These are phyloP conservation scores for Trypanosoma cruzi DNA, from an alignment of 208 protist genomes.

Conservation along the genomic window DNA sequence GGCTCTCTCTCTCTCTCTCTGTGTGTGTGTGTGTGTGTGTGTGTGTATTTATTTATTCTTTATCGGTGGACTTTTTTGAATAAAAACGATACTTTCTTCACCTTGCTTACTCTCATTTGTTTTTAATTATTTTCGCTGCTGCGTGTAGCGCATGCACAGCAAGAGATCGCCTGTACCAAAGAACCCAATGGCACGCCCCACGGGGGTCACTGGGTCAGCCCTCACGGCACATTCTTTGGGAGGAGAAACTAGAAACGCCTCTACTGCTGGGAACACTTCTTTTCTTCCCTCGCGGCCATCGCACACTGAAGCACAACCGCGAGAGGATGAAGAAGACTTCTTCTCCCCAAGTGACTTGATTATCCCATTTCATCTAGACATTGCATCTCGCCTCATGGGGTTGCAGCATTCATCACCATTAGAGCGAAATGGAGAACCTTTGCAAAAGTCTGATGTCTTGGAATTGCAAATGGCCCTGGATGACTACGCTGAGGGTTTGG, in stretches of 20 bases:
- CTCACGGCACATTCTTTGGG: too few species aligned
- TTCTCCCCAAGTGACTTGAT: conserved; percentile 16
- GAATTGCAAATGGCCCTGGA: conserved; percentile 7
- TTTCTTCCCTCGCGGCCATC: not conserved
- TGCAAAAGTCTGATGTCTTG: conserved; percentile 11
- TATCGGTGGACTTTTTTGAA: too few species aligned
- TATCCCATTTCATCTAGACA: conserved; percentile 18
- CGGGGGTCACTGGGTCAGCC: too few species aligned
- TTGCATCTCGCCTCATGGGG: conserved; percentile 5
- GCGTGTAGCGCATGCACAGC: not conserved
- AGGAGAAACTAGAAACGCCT: too few species aligned
- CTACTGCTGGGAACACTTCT: too few species aligned
- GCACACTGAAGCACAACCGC: not conserved
- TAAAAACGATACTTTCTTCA: not conserved
- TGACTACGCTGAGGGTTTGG: conserved; percentile 17
- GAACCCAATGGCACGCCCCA: not conserved
- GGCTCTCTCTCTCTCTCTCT: too few species aligned
- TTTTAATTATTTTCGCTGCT: not conserved
- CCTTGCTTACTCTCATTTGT: conserved; percentile 2
- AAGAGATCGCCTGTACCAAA: conserved; percentile 5
- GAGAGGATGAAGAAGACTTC: not conserved
- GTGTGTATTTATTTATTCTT: too few species aligned
- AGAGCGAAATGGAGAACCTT: not conserved
- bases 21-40: too few species aligned
- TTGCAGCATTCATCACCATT: not conserved